Base-by-base conservation (phyloP, 75 land plant genomes). In the Picea sitchensis region DNA sequence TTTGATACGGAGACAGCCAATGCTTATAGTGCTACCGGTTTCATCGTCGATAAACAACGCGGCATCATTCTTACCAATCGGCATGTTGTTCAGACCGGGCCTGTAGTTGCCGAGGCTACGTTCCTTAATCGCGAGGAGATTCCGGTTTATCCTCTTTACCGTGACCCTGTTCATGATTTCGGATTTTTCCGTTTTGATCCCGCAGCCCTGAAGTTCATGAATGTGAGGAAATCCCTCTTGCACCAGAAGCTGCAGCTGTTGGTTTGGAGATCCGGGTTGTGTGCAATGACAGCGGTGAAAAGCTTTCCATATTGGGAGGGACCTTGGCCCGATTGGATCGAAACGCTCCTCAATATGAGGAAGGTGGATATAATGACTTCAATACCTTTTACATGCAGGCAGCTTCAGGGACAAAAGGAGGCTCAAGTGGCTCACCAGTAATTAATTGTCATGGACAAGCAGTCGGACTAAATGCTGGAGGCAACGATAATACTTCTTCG, bases 101-200 rank as follows among this genome's bases (percentile, higher is more conserved):
- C 98, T 14, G 92, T 95, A 8, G 96, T 95, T 60, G 98, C 98
- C 1, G 98, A 95, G 76, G 96, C 98, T 14, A 93, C 91, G 90
- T 95, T 95, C 81, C 87, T 95, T 0, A 93, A 95, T 76, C 78
- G 94, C 13, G 98, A 95, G 78, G 98, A 95, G 76, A 86, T 95
- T 86, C 87, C 98, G 0, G 88, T 95, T 1, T 82, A 82, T 73
- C 98, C 98, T 38, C 73, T 95, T 3, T 95, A 95, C 58, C 91
- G 96, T 44, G 98, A 95, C 81, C 98, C 98, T 17, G 95, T 95
- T 2, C 98, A 95, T 87, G 98, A 95, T 86, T 95, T 95, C 85
- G 98, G 98, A 51, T 93, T 95, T 84, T 90, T 95, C 57, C 92
- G 90, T 6, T 95, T 86, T 82, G 93, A 95, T 76, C 93, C 96